Evolutionary conservation across 371 early-diverging fungal species (phyloP).

Genomic region (Mortierella sp.): DNA sequence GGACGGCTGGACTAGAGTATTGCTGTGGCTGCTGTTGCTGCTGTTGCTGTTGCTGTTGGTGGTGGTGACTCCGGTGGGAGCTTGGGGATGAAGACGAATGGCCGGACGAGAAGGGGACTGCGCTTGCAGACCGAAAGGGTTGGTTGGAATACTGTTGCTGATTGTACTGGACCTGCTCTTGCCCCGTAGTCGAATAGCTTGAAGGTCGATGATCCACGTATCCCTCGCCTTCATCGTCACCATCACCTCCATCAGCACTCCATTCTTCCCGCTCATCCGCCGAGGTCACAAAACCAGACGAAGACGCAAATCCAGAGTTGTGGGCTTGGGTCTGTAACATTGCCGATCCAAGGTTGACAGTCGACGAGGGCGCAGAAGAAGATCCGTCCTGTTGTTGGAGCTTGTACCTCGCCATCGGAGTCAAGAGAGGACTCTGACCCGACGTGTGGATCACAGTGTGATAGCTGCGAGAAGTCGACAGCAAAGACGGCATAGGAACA

Average conservation of each 20-base stretch:
- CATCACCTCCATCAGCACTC: slow-evolving; percentile 49
- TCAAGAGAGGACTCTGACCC: slow-evolving; percentile 33
- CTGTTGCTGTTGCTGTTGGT: not conserved
- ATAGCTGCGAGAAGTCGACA: slow-evolving; percentile 41
- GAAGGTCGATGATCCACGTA: slow-evolving; percentile 13
- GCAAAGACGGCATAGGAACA: slow-evolving; percentile 32
- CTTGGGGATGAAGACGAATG: not conserved
- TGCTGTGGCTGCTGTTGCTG: not conserved
- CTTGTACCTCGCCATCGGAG: slow-evolving; percentile 46
- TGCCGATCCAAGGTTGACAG: slow-evolving; percentile 24
- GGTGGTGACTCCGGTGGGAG: not conserved
- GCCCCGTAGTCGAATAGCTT: slow-evolving; percentile 12
- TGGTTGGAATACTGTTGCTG: slow-evolving; percentile 25
- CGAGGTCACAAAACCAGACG: slow-evolving; percentile 27
- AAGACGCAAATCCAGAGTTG: slow-evolving; percentile 21
- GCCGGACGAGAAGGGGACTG: slow-evolving; percentile 22
- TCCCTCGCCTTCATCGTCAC: slow-evolving; percentile 52
- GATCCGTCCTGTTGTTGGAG: slow-evolving; percentile 46
- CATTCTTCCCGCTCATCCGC: slow-evolving; percentile 54
- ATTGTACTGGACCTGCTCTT: slow-evolving; percentile 22
- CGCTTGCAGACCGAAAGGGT: slow-evolving; percentile 38
- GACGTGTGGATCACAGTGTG: slow-evolving; percentile 12
- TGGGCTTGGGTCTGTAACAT: not conserved
- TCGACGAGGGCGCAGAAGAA: slow-evolving; percentile 42
- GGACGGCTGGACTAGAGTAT: slow-evolving; percentile 2